Percentiles rank a stretch among this genome's conserved stretches.
Conservation (phyloP, 768 basidiomycete species). For the Hysterangium stoloniferum region DNA sequence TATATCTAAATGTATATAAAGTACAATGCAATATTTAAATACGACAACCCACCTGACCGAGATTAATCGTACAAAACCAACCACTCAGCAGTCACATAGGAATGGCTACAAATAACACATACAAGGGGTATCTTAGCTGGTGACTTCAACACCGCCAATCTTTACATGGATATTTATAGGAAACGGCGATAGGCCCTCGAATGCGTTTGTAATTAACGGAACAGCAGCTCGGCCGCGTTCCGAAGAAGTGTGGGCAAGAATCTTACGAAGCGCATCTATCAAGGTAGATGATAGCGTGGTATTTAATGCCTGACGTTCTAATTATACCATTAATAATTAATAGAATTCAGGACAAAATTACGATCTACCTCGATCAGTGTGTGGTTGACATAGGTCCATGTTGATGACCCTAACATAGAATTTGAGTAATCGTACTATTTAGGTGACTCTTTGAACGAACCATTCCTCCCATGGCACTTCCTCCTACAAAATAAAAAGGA, state of each 20-base stretch:
- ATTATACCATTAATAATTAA: conserved; percentile 16
- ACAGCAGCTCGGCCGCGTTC: conserved; percentile 68
- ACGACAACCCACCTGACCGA: neutral
- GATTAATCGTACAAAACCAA: neutral
- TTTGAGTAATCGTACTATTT: neutral
- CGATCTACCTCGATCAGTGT: conserved; percentile 47
- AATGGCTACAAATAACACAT: neutral
- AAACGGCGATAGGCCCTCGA: conserved; percentile 68
- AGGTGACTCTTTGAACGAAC: conserved; percentile 28
- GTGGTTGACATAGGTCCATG: conserved; percentile 69
- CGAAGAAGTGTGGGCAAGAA: conserved; percentile 73
- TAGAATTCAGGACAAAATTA: conserved; percentile 17
- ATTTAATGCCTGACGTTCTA: conserved; percentile 47
- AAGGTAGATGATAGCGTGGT: conserved; percentile 52
- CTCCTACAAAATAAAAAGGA: conserved; percentile 37
- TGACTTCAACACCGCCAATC: conserved; percentile 57
- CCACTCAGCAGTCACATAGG: neutral
- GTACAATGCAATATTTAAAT: neutral
- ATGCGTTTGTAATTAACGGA: conserved; percentile 69
- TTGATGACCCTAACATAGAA: conserved; percentile 56
- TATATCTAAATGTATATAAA: neutral
- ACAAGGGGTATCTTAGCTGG: neutral
- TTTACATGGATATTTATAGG: conserved; percentile 64
- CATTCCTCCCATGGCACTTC: conserved; percentile 87
- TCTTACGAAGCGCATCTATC: conserved; percentile 57